phyloP scores from a whole-genome alignment of 2,329 filamentous ascomycete genomes.

The Zasmidium angulare region DNA sequence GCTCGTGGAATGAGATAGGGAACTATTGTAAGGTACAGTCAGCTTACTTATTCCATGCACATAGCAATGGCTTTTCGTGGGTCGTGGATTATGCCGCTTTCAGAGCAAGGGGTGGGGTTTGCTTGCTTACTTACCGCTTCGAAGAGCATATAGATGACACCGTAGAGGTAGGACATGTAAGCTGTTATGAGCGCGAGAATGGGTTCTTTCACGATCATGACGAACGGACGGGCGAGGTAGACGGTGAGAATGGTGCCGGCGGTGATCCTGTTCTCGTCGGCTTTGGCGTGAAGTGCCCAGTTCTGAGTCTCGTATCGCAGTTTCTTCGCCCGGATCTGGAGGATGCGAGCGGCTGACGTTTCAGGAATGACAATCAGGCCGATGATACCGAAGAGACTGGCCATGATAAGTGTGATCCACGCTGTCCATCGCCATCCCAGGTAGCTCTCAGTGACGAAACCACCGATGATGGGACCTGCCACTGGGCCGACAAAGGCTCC shows the following conservation, averaged over 20 bases:
- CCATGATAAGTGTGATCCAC: slow-evolving; percentile 40
- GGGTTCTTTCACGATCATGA: slow-evolving; percentile 31
- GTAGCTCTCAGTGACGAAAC: slow-evolving; percentile 16
- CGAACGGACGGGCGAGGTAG: slow-evolving; percentile 29
- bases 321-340: slow-evolving; percentile 49
- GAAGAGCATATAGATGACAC: slow-evolving; percentile 41
- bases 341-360: slow-evolving; percentile 50
- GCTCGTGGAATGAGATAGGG: slow-evolving; percentile 31
- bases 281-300: slow-evolving; percentile 47
- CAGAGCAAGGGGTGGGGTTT: neutral
- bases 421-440: slow-evolving; percentile 34
- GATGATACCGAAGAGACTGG: slow-evolving; percentile 43
- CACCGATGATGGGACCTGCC: slow-evolving; percentile 25
- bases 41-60: too few species aligned
- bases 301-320: slow-evolving; percentile 52
- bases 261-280: slow-evolving; percentile 45
- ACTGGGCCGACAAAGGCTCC: slow-evolving; percentile 28
- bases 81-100: neutral
- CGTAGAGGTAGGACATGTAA: slow-evolving; percentile 33
- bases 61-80: too few species aligned
- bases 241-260: slow-evolving; percentile 27
- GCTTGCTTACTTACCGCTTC: slow-evolving; percentile 37
- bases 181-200: slow-evolving; percentile 30
- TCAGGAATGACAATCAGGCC: slow-evolving; percentile 51
- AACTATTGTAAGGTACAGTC: slow-evolving; percentile 14